Evolutionary conservation across 371 early-diverging fungal species (phyloP).

Genomic region (Mucor indicus): DNA sequence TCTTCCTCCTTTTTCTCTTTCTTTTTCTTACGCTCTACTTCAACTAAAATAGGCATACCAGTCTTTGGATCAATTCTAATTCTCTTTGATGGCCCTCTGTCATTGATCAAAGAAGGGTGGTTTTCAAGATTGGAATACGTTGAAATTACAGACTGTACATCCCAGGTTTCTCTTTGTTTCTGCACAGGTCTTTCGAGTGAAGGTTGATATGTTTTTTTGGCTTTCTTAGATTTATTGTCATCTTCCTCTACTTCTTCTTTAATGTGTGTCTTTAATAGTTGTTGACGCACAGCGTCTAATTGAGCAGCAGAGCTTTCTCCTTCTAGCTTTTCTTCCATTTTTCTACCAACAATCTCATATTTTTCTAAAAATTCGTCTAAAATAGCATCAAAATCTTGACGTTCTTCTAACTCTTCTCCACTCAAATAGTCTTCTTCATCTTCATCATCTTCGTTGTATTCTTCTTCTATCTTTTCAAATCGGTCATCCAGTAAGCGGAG

Average conservation of each 20-base stretch:
- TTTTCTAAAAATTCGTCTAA: constrained; percentile 88
- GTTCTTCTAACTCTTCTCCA: constrained; percentile 37
- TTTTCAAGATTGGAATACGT: constrained; percentile 86
- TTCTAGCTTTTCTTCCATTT: constrained; percentile 64
- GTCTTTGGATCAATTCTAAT: constrained; percentile 62
- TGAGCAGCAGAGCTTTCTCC: constrained; percentile 63
- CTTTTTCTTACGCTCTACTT: constrained; percentile 38
- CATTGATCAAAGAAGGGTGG: constrained; percentile 71
- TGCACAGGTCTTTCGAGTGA: constrained; percentile 40
- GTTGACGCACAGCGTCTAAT: constrained; percentile 69
- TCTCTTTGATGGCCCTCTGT: constrained; percentile 42
- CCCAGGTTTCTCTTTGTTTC: constrained; percentile 67
- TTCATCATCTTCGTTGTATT: constrained; percentile 75
- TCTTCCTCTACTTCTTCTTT: constrained; percentile 2
- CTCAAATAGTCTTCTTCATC: constrained; percentile 46
- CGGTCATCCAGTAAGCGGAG: constrained; percentile 88
- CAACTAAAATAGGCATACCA: constrained; percentile 62
- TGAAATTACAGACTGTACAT: constrained; percentile 75
- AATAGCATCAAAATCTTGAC: constrained; percentile 70
- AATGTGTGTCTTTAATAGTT: constrained; percentile 26
- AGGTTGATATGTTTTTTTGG: neutral
- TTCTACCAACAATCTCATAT: constrained; percentile 77
- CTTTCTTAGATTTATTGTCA: neutral
- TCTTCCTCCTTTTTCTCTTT: constrained; percentile 12
- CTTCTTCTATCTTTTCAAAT: constrained; percentile 82